Base-by-base conservation (phyloP, 73 alveolate species). In the Tetrahymena thermophila region DNA sequence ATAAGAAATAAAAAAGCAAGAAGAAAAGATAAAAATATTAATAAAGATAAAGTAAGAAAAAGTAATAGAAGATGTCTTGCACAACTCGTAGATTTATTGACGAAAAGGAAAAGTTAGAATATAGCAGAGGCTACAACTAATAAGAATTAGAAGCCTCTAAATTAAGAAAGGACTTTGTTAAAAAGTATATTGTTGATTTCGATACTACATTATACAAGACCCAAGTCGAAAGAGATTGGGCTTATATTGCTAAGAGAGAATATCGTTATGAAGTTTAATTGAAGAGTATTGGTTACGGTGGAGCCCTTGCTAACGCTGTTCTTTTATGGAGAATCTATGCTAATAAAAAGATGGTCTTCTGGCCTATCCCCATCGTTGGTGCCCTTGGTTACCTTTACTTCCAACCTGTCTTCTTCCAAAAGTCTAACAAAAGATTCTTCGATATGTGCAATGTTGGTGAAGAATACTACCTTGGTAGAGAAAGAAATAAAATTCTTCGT, bases 371-470 rank as follows among this genome's bases (percentile, higher is more conserved):
- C 37, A 43, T 95, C 34, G 97, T 95, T 19, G 58, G 96, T 84
- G 94, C 96, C 16, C 55, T 98, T 56, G 98, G 96, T 28, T 98
- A 97, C 94, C 93, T 96, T 15, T 98, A 96, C 96, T 85, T 98
- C 94, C 38, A 93, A 31, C 97, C 97, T 71, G 95, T 94, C 37
- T 85, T 96, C 85, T 97, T 98, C 96, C 71, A 94, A 94, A 93
- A 94, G 94, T 97, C 97, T 85, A 97, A 96, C 85, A 97, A 97
- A 95, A 98, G 98, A 94, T 94, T 96, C 95, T 98, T 98, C 85
- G 99, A 97, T 94, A 96, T 97, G 98, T 97, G 97, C 96, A 98
- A 98, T 95, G 97, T 98, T 31, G 99, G 99, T 35, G 98, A 96
- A 58, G 98, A 98, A 93, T 98, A 96, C 96, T 98, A 97, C 93